phyloP scores from a whole-genome alignment of 306 rosid genomes.

The Dryas octopetala region DNA sequence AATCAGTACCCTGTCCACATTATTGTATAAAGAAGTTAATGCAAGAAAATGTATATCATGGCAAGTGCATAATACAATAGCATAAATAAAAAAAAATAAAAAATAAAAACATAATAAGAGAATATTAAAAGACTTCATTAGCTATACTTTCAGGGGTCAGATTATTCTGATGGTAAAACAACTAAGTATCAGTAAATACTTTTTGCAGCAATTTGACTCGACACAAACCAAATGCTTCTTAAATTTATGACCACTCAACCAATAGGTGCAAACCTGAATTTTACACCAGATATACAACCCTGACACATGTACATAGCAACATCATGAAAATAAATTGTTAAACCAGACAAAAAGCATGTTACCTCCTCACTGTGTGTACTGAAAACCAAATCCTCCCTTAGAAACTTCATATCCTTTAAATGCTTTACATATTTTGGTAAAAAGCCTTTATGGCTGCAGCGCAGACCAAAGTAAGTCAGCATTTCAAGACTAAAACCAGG shows the following conservation, averaged over 20 bases:
- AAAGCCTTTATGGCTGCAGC: constrained; percentile 84
- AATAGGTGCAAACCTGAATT: neutral
- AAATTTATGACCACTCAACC: neutral
- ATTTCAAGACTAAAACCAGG: constrained; percentile 19
- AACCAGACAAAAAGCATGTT: constrained; percentile 22
- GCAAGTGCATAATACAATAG: neutral
- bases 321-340: constrained; percentile 13
- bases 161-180: neutral
- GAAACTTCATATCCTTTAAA: constrained; percentile 78
- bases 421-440: constrained; percentile 60
- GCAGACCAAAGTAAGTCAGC: constrained; percentile 28
- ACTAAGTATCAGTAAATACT: neutral
- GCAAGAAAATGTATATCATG: neutral
- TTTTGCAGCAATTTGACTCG: neutral
- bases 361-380: constrained; percentile 95
- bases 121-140: neutral
- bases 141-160: neutral
- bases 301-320: neutral
- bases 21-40: constrained; percentile 22
- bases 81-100: neutral
- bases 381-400: constrained; percentile 85
- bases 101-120: neutral
- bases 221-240: constrained; percentile 9
- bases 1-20: constrained; percentile 67
- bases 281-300: neutral